Conservation (phyloP, 345 rosid species). For the Dimocarpus longan region DNA sequence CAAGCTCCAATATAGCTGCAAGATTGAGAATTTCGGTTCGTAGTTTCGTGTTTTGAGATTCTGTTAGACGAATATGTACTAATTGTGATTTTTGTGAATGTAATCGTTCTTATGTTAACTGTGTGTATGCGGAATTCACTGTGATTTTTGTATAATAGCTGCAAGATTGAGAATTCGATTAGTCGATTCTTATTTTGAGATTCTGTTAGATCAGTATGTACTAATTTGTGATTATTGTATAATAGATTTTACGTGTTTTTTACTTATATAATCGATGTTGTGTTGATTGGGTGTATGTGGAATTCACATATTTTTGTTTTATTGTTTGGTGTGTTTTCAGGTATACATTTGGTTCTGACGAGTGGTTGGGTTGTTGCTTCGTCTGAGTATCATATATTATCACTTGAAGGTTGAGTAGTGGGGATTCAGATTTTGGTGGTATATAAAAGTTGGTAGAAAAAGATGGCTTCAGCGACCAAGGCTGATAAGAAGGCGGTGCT, state of each 20-base stretch:
- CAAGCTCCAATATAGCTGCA: background rate
- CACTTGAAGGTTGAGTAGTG: slow-evolving; percentile 32
- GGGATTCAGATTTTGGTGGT: slow-evolving; percentile 32
- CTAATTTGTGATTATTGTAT: background rate
- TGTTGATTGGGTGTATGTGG: background rate
- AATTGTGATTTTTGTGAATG: background rate
- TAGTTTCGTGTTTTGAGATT: background rate
- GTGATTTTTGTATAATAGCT: background rate
- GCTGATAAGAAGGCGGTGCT: slow-evolving; percentile 72
- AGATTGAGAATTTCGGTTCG: background rate
- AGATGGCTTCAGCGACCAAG: slow-evolving; percentile 71
- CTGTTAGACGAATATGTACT: background rate
- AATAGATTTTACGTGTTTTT: background rate
- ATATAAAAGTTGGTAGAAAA: slow-evolving; percentile 25
- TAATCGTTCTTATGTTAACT: too few relatives aligned
- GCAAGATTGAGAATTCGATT: too few relatives aligned
- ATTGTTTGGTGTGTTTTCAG: background rate
- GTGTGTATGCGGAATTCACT: too few relatives aligned
- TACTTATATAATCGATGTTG: background rate
- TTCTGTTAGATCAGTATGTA: too few relatives aligned
- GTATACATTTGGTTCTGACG: slow-evolving; percentile 5
- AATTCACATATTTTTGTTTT: background rate
- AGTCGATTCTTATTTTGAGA: too few relatives aligned
- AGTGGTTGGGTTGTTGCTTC: background rate
- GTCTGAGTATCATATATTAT: slow-evolving; percentile 5